Evolutionary conservation across 1,139 yeast genomes (phyloP), one percentile per base, ranked within the genome.

Genomic region (Kluyveromyces sp.): DNA sequence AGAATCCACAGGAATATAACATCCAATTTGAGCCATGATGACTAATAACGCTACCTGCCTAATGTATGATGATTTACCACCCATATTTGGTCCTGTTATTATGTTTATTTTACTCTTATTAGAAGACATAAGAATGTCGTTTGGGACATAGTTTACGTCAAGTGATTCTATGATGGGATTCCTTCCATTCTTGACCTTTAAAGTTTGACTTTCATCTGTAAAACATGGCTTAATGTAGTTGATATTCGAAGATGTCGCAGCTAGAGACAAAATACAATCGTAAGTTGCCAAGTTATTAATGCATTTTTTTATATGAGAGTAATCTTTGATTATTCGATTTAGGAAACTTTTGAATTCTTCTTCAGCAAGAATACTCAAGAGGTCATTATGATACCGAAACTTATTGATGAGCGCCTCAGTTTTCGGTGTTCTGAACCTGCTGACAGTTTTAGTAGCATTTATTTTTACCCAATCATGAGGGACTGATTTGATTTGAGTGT

Each of bases 391-490:
- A 53, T 81, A 80, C 48, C 79, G 81, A 39, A 83, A 63, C 37
- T 71, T 66, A 45, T 79, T 78, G 45, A 80, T 73, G 35, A 85
- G 67, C 21, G 68, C 66, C 1, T 70, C 58, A 1, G 79, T 72
- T 37, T 65, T 68, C 0, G 94, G 87, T 0, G 95, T 73, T 49
- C 92, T 70, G 61, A 79, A 90, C 48, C 97, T 69, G 2, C 88
- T 77, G 2, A 86, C 81, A 2, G 79, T 66, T 50, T 79, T 79
- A 0, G 96, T 87, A 5, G 84, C 82, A 55, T 78, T 83, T 35
- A 84, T 76, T 54, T 86, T 80, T 7, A 82, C 67, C 95, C 97
- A 92, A 48, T 78, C 79, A 1, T 67, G 54, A 0, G 97, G 97
- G 1, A 89, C 65, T 2, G 67, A 65, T 44, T 75, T 76, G 3